phyloP scores from a whole-genome alignment of 164 flowering plant genomes.

The Berberis vulgaris region DNA sequence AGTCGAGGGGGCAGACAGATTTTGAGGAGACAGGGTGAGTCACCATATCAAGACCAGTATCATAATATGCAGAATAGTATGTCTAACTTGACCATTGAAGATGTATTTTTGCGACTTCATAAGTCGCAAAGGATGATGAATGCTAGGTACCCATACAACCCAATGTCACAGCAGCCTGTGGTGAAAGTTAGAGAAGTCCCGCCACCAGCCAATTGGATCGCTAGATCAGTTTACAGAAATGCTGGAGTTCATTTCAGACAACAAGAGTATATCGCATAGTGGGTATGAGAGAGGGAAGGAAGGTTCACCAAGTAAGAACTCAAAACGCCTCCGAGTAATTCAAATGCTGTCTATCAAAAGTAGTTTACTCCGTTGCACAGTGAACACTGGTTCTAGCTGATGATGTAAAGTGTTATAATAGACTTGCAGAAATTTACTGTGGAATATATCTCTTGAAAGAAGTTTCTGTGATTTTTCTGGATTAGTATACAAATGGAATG shows the following conservation, averaged over 20 bases:
- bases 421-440: too few relatives aligned
- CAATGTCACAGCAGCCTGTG: slow-evolving; percentile 6
- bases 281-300: slow-evolving; percentile 34
- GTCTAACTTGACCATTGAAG: slow-evolving; percentile 36
- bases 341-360: neutral
- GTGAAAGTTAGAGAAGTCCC: slow-evolving; percentile 36
- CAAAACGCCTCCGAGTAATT: slow-evolving; percentile 11
- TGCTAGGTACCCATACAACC: slow-evolving; percentile 17
- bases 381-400: too few relatives aligned
- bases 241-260: slow-evolving; percentile 20
- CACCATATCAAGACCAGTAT: slow-evolving; percentile 29
- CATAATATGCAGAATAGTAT: slow-evolving; percentile 30
- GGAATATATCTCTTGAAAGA: too few relatives aligned
- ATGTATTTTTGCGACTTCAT: slow-evolving; percentile 19
- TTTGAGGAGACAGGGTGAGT: slow-evolving; percentile 33
- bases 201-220: slow-evolving; percentile 65
- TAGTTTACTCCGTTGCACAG: neutral
- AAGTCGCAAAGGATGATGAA: slow-evolving; percentile 20
- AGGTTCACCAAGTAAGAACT: slow-evolving; percentile 49
- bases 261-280: slow-evolving; percentile 22
- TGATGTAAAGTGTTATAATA: too few relatives aligned
- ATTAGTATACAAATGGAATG: too few relatives aligned
- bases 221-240: slow-evolving; percentile 19
- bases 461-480: too few relatives aligned
- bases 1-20: slow-evolving; percentile 20